phyloP scores from a whole-genome alignment of 192 early-diverging fungal species.

The Umbelopsis vinacea region DNA sequence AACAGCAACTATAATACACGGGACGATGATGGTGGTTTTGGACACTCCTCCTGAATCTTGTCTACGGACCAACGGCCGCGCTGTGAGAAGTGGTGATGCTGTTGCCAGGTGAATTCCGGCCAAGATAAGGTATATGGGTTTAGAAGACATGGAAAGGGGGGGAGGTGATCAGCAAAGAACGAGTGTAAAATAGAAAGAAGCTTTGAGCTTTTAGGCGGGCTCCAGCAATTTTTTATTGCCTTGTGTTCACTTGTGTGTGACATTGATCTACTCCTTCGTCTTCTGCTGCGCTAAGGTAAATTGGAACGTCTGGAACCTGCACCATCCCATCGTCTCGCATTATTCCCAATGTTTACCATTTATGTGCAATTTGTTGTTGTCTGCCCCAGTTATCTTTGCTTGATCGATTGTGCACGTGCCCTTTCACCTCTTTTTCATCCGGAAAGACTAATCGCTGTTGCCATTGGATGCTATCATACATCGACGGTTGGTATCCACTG shows the following conservation, averaged over 20 bases:
- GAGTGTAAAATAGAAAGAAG: background rate
- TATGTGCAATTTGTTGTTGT: background rate
- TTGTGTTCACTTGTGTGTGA: background rate
- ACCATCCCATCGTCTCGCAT: no score
- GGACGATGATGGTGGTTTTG: conserved; percentile 6
- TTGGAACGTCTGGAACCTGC: no score
- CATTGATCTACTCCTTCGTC: no score
- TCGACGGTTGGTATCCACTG: no score
- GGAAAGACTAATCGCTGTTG: no score
- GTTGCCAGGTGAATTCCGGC: background rate
- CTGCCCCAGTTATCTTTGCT: background rate
- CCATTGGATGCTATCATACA: no score
- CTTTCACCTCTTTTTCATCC: no score
- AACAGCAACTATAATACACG: conserved; percentile 3
- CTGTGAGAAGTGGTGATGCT: background rate
- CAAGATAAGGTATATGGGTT: background rate
- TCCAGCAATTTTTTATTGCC: background rate
- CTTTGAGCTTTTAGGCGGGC: background rate
- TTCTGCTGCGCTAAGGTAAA: no score
- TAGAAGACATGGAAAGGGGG: background rate
- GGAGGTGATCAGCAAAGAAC: background rate
- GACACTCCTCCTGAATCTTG: background rate
- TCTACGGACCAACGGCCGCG: background rate
- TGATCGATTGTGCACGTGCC: no score
- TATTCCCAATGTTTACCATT: background rate